These are phyloP conservation scores for Bromus sterilis DNA, from an alignment of 176 grass and related monocot genomes.

Conservation along the genomic window DNA sequence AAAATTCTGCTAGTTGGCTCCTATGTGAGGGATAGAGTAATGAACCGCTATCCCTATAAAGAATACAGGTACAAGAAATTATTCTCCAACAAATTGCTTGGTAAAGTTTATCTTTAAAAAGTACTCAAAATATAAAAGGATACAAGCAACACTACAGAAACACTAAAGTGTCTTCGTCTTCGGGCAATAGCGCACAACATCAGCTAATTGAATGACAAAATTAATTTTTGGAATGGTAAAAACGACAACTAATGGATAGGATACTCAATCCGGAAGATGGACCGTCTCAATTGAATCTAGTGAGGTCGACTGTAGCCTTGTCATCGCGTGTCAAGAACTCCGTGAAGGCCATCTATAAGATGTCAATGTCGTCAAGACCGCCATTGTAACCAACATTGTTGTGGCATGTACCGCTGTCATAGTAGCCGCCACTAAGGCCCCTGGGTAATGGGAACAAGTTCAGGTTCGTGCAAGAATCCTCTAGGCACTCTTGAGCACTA, in stretches of 20 bases:
- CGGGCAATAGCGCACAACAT: neutral
- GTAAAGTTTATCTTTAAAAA: neutral
- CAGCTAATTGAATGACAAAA: neutral
- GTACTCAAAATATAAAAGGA: neutral
- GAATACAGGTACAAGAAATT: neutral
- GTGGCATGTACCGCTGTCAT: neutral
- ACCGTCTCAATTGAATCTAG: neutral
- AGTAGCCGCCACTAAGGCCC: neutral
- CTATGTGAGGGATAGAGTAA: no score
- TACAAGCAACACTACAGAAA: neutral
- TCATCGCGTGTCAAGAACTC: neutral
- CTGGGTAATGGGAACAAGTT: neutral
- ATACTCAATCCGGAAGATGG: no score
- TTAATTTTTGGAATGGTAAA: no score
- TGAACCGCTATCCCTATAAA: no score
- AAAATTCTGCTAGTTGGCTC: no score
- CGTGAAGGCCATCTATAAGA: conserved; percentile 3
- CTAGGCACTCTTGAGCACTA: neutral
- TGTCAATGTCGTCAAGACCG: neutral
- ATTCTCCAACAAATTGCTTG: neutral
- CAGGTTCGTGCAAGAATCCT: neutral
- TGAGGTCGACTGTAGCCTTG: neutral
- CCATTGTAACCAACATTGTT: neutral
- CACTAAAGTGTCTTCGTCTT: neutral
- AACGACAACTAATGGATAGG: neutral